Percentiles rank a stretch among this genome's conserved stretches.
Conservation (phyloP, 2,329 filamentous ascomycete species). For the Neoscytalidium dimidiatum region DNA sequence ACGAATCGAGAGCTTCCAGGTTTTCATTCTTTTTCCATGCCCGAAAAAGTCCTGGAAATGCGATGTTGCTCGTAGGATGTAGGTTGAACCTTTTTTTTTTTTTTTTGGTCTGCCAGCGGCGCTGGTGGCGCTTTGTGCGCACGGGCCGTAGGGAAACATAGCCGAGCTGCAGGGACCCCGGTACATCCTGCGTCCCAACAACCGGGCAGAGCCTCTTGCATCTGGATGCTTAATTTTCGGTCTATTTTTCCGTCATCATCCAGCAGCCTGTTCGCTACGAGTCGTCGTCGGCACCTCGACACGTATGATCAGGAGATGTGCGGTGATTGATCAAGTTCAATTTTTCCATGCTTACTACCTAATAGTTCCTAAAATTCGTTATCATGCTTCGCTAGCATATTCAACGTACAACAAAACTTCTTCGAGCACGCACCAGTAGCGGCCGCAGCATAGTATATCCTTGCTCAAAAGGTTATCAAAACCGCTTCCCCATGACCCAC, state of each 20-base stretch:
- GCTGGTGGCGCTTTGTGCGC: slow-evolving; percentile 1
- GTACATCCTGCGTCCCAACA: background rate
- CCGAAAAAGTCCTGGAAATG: too few relatives aligned
- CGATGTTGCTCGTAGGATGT: too few relatives aligned
- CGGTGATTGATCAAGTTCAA: background rate
- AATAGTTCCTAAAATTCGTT: too few relatives aligned
- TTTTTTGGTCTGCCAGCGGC: background rate
- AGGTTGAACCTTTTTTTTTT: background rate
- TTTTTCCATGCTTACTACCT: background rate
- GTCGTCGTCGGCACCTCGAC: background rate
- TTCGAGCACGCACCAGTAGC: too few relatives aligned
- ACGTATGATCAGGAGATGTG: background rate
- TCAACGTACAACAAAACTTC: too few relatives aligned
- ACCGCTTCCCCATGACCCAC: background rate
- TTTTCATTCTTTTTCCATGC: slow-evolving; percentile 24
- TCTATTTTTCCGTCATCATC: background rate
- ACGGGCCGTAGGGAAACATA: background rate
- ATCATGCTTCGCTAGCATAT: too few relatives aligned
- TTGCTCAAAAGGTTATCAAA: background rate
- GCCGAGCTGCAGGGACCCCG: background rate
- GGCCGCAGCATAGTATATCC: too few relatives aligned
- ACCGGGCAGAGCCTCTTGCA: background rate
- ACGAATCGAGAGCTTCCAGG: slow-evolving; percentile 47
- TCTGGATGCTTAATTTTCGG: background rate
- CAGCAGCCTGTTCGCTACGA: background rate